Evolutionary conservation across 2,329 filamentous ascomycete genomes (phyloP), one percentile per base, ranked within the genome.

Genomic region (Fusarium sp.): DNA sequence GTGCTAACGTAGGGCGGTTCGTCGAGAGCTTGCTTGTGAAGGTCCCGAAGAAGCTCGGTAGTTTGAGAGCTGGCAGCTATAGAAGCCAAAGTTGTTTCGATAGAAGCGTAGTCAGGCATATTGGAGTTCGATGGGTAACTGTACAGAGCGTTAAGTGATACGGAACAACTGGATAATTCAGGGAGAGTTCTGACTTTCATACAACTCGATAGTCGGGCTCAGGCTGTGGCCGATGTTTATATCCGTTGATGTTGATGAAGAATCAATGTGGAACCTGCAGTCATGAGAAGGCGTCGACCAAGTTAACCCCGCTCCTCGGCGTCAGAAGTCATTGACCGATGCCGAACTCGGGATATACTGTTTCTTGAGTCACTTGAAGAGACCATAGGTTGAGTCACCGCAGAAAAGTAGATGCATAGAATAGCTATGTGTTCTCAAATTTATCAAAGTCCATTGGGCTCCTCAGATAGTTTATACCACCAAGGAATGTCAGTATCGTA

Each of bases 61-160:
- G 79, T 79, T 32, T 60, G 56, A 18, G 78, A 65, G 51, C 70
- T 76, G 22, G 81, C 81, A 45, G 74, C 52, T 58, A 82, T 52
- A 26, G 81, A 81, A 39, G 73, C 73, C 36, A 82, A 60, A 20
- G 79, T 75, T n/a, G 66, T 75, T n/a, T 81, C 74, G n/a, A 82
- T 77, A 9, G 48, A 44, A 6, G 66, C 61, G 32, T 73, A 56
- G 32, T 76, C 62, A 20, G 69, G 36, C 75, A 77, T 77, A 10
- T 38, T 65, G 47, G 17, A 17, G 17, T 26, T 48, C 10, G 36
- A 5, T 8, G 12, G 39, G 24, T 5, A 47, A 11, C 7, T 14
- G 39, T 30, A 17, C 22, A 26, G 9, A 32, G 9, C 17, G 9
- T 4, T 26, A 26, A 22, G 11, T 10, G 9, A 18, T 22, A 1